Evolutionary conservation across 208 protist genomes (phyloP).

Genomic region (Leptomonas seymouri): DNA sequence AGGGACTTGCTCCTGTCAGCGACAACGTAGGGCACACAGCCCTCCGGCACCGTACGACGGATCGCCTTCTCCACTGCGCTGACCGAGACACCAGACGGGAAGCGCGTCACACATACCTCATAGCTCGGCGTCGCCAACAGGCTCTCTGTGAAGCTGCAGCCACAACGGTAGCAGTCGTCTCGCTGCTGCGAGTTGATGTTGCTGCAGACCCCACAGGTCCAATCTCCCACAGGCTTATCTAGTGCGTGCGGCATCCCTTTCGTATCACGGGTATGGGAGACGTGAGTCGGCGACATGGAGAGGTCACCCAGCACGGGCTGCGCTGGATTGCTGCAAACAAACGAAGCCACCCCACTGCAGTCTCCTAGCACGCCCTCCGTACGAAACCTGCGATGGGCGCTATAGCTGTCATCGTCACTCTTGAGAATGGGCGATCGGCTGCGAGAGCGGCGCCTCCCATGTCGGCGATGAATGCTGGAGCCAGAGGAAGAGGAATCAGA

Average conservation of each 20-base stretch:
- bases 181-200: conserved; percentile 80
- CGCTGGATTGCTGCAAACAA: not conserved
- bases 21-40: conserved; percentile 3
- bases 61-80: conserved; percentile 34
- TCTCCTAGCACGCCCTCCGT: conserved; percentile 22
- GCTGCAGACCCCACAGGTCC: conserved; percentile 87
- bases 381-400: not conserved
- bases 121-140: conserved; percentile 39
- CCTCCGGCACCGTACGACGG: conserved; percentile 6
- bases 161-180: conserved; percentile 71
- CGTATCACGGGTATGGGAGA: too few relatives aligned
- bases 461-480: not conserved
- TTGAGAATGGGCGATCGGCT: conserved; percentile 8
- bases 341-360: not conserved
- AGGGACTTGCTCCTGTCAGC: conserved; percentile 4
- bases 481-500: not conserved
- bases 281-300: not conserved
- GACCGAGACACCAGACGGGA: conserved; percentile 26
- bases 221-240: conserved; percentile 48
- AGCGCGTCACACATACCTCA: conserved; percentile 47
- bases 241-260: conserved; percentile 11
- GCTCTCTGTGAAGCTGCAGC: conserved; percentile 42
- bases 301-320: conserved; percentile 5
- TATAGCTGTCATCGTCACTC: not conserved
- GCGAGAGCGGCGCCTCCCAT: conserved; percentile 18